These are phyloP conservation scores for Ophiostoma fasciatum DNA, from an alignment of 2,329 filamentous ascomycete species.

Conservation along the genomic window DNA sequence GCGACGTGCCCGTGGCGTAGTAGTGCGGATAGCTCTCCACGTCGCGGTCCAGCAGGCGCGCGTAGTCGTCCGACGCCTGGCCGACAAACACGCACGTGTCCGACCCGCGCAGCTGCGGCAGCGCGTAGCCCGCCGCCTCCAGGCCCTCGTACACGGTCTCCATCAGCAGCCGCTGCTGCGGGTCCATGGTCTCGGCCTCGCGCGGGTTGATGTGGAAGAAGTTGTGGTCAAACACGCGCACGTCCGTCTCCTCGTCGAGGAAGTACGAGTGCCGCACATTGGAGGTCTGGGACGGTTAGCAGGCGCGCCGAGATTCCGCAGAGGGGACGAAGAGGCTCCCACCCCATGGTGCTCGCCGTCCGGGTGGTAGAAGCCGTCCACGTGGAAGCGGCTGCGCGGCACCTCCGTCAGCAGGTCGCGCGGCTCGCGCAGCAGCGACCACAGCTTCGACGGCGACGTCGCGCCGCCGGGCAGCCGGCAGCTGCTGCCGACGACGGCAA, in stretches of 20 bases:
- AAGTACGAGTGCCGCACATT: conserved; percentile 14
- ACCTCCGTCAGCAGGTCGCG: conserved; percentile 3
- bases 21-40: conserved; percentile 10
- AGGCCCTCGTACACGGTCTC: conserved; percentile 22
- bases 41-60: conserved; percentile 5
- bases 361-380: conserved; percentile 7
- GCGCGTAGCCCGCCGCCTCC: conserved; percentile 18
- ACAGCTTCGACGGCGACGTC: conserved; percentile 9
- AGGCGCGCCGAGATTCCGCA: too few species aligned
- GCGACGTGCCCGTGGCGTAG: conserved; percentile 15
- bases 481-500: conserved; percentile 10
- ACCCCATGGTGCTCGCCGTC: conserved; percentile 8
- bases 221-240: conserved; percentile 19
- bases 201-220: conserved; percentile 20
- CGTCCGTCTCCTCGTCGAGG: conserved; percentile 18
- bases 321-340: not conserved
- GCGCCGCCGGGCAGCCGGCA: conserved; percentile 10
- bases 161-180: conserved; percentile 18
- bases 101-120: conserved; percentile 15
- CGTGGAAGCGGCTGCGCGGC: conserved; percentile 8
- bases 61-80: conserved; percentile 17
- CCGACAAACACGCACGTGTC: conserved; percentile 20
- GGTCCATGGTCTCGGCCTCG: conserved; percentile 21
- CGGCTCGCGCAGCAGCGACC: conserved; percentile 7
- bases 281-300: conserved; percentile 1